Base-by-base conservation (phyloP, 2,329 filamentous ascomycete species). In the Aspergillus glaucus region DNA sequence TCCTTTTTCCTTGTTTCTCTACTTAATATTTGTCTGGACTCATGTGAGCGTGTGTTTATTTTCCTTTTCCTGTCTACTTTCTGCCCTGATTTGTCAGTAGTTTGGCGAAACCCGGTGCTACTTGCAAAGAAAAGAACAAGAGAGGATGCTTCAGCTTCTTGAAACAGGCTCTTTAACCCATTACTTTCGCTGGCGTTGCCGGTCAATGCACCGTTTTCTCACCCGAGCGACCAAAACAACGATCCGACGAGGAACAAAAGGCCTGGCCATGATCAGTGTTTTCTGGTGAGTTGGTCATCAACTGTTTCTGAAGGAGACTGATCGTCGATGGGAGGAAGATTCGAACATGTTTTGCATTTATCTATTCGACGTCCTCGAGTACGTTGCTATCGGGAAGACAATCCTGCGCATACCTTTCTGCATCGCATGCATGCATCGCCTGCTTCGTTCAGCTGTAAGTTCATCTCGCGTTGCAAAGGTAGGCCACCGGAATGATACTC, bases 1-100 rank as follows among this genome's bases (percentile, higher is more conserved):
- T 51, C 46, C 49, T 52, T 56, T 50, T 55, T 46, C 45, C 47
- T 51, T 37, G 21, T 47, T 50, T 47, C 54, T 55, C 51, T 47
- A 45, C 52, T 51, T 46, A 10, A 19, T 40, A 19, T 40, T 40
- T 40, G 7, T 40, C 15, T 12, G 10, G 37, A 12, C 37, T 40
- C 19, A 19, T 21, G 37, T 40, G 37, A 15, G 37, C 19, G 19
- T 28, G 41, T 28, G 41, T 43, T 19, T 22, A 21, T 42, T 42
- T 19, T 43, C 51, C 42, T 49, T 54, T 48, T 47, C 54, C 53
- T 57, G 50, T 51, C 53, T 53, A 8, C 57, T 57, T 57, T 56
- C 53, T 62, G 50, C 61, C 62, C 61, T 66, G 62, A 67, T 66
- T 47, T 57, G 55, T 63, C 56, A 62, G 61, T 66, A 66, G 63